Base-by-base conservation (phyloP, 345 rosid species). In the Odontarrhena argentea region DNA sequence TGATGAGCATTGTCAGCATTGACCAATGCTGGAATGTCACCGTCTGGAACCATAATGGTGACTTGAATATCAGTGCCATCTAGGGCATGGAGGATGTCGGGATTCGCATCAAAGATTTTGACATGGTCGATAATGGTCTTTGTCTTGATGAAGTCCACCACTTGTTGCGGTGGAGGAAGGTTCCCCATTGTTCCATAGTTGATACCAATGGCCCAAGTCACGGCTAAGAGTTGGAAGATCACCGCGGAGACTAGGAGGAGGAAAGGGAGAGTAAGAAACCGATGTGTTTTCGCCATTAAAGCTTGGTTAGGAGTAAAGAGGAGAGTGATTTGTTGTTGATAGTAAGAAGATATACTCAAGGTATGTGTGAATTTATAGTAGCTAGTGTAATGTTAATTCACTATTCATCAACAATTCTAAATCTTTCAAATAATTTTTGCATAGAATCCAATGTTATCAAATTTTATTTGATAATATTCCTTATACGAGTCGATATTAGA, bases 171-270 rank as follows among this genome's bases (percentile, higher is more conserved):
- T 0, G 92, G 72, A 0, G 86, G 90, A 40, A 89, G 92, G 78
- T 89, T 84, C 22, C 80, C 87, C 1, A 76, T 1, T 12, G 87
- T 79, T 49, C 96, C 92, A 51, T 89, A 89, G 85, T 89, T 89
- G 42, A 89, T 66, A 1, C 96, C 96, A 14, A 89, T 54, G 75
- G 88, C 75, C 0, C 38, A 28, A 32, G 80, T 28, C 46, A 74
- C 22, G 59, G 64, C 10, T 55, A 74, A 59, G 70, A 81, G 84
- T 76, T 60, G 75, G 78, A 81, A 70, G 70, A 82, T 15, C 69
- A 63, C 15, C 59, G 68, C 11, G 37, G 54, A 6, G 40, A 55
- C 40, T 52, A 69, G 41, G 72, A 81, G 42, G 81, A 74, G 67
- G 67, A 66, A 70, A 41, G 26, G 44, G 49, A 48, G 47, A 25